Conservation (phyloP, 352 stramenopile genomes). For the Phytopythium litorale region DNA sequence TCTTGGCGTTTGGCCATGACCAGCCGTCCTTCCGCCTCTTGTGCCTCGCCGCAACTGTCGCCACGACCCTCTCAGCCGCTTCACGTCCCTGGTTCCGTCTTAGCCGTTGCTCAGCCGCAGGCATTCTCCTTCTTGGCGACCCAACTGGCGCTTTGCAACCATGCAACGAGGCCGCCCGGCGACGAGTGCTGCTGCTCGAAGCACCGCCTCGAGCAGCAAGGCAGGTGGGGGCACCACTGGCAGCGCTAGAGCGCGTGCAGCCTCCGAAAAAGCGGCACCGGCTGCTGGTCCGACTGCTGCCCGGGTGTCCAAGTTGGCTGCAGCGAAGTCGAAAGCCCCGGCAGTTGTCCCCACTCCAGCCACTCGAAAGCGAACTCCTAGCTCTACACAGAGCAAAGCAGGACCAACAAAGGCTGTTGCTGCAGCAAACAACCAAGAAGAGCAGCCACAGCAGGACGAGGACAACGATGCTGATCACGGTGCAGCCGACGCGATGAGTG, state of each 20-base stretch:
- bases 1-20: neutral
- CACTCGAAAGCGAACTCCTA: neutral
- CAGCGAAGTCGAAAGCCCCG: neutral
- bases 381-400: neutral
- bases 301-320: neutral
- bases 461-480: constrained; percentile 11
- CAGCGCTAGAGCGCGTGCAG: neutral
- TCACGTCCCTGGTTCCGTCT: neutral
- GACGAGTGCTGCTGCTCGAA: neutral
- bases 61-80: neutral
- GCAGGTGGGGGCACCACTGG: no score
- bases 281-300: neutral
- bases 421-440: constrained; percentile 3
- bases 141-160: neutral
- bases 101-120: neutral
- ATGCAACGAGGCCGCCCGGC: neutral
- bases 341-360: neutral
- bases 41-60: neutral
- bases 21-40: neutral
- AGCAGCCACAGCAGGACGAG: constrained; percentile 9
- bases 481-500: neutral
- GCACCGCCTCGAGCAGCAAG: neutral
- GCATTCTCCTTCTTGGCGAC: neutral
- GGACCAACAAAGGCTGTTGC: neutral
- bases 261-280: neutral